Evolutionary conservation across 768 basidiomycete genomes (phyloP).

Genomic region (Cyathus striatus): DNA sequence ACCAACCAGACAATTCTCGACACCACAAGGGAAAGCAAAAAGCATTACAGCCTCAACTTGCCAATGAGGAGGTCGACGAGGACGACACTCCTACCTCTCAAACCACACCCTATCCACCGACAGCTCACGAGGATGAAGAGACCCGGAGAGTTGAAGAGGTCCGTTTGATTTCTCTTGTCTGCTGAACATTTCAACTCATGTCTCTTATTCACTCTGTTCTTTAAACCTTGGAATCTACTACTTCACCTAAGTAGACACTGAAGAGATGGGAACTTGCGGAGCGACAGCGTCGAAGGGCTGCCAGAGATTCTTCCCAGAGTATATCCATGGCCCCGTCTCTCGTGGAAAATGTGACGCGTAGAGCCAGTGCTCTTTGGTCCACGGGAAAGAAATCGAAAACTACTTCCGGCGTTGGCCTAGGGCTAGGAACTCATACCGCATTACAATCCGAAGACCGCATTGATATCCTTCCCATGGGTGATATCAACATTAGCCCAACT

Average conservation of each 20-base stretch:
- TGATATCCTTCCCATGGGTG: constrained; percentile 51
- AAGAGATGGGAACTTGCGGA: constrained; percentile 76
- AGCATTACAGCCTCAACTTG: constrained; percentile 18
- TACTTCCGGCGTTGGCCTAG: constrained; percentile 23
- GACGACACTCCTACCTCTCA: no score
- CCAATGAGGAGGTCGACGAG: constrained; percentile 19
- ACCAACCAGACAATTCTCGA: constrained; percentile 1
- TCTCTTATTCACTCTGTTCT: no score
- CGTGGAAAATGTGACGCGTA: constrained; percentile 52
- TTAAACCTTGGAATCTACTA: constrained; percentile 5
- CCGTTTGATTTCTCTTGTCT: constrained; percentile 9
- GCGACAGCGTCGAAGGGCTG: constrained; percentile 67
- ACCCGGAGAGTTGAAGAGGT: constrained; percentile 73
- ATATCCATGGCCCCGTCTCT: constrained; percentile 34
- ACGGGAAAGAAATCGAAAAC: constrained; percentile 30
- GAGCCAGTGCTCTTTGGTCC: constrained; percentile 56
- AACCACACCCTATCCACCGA: constrained; percentile 55
- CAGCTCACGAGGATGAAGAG: constrained; percentile 60
- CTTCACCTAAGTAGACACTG: constrained; percentile 51
- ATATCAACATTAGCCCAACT: constrained; percentile 37
- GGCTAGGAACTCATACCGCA: constrained; percentile 37
- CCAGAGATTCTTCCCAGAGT: constrained; percentile 44
- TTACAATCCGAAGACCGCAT: constrained; percentile 47
- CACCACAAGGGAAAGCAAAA: constrained; percentile 20
- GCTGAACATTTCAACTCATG: no score